Base-by-base conservation (phyloP, 768 basidiomycete genomes). In the Xerocomellus dryophilus region DNA sequence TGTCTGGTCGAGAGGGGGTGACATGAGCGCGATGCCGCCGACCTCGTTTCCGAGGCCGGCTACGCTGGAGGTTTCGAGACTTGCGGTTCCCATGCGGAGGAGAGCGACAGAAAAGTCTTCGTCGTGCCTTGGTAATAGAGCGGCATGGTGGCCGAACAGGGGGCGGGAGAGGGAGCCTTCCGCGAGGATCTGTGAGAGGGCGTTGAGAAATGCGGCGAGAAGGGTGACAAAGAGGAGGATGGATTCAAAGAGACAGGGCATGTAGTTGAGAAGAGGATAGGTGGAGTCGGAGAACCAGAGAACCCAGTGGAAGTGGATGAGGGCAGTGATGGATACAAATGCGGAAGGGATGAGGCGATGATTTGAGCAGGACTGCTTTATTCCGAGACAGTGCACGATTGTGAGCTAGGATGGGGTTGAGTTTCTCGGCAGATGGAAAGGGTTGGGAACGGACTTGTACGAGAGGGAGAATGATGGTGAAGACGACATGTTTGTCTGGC, bases 41-140 rank as follows among this genome's bases (percentile, higher is more conserved):
- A 90, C 83, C 67, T 91, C 88, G 61, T 90, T 89, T 1, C 84
- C 83, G 65, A 87, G 78, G 3, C 89, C 89, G 21, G 81, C 76
- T 10, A 86, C 74, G 43, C 82, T 83, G 0, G 88, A 89, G 0
- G 86, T 84, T 65, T 91, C 89, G 45, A 91, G 74, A 57, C 85
- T 86, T 4, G 86, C 87, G 1, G 85, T 85, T 18, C 87, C 87
- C 18, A 89, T 74, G 20, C 89, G 81, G 40, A 90, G 74, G 36
- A 91, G 74, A 3, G 85, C 79, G 20, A 89, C 78, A 7, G 82
- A 80, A 68, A 86, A 90, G 63, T 89, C 87, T 66, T 90, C 88
- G 36, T 90, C 86, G 65, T 76, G 77, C 17, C 78, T 80, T 2
- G 85, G 75, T 35, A 76, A 60, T 31, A 81, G 64, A 21, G 67